Conservation (phyloP, 2,329 filamentous ascomycete genomes). For the Arachnopeziza araneosa region DNA sequence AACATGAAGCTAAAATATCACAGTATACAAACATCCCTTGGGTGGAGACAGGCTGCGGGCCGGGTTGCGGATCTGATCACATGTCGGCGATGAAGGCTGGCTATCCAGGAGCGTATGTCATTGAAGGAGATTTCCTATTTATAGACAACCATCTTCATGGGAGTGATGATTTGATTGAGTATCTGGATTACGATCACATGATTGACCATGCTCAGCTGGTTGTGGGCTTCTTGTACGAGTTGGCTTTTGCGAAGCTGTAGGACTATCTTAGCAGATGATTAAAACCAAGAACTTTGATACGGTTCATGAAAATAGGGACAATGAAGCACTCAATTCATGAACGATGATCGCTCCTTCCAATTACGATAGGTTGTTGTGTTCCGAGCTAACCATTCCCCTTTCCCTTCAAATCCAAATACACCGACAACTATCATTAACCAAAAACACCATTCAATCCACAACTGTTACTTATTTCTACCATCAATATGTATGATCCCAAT, state of each 20-base stretch:
- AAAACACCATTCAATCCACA: too few relatives aligned
- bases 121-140: constrained; percentile 61
- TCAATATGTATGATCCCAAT: too few relatives aligned
- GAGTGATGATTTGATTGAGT: constrained; percentile 63
- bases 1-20: not conserved
- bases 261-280: too few relatives aligned
- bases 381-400: too few relatives aligned
- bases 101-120: constrained; percentile 66
- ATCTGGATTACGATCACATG: constrained; percentile 79
- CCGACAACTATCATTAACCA: too few relatives aligned
- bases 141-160: constrained; percentile 61
- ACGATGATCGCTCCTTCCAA: too few relatives aligned
- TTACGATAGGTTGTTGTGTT: too few relatives aligned
- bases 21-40: constrained; percentile 83
- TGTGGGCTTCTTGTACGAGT: constrained; percentile 72
- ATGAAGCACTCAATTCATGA: too few relatives aligned
- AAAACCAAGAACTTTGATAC: too few relatives aligned
- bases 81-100: constrained; percentile 64
- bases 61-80: constrained; percentile 65
- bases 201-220: constrained; percentile 79
- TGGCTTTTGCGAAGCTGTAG: constrained; percentile 32
- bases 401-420: too few relatives aligned
- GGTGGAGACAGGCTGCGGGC: constrained; percentile 78
- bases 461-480: too few relatives aligned
- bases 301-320: too few relatives aligned